These are phyloP conservation scores for Moniliophthora roreri DNA, from an alignment of 1,284 basidiomycete species.

Conservation along the genomic window DNA sequence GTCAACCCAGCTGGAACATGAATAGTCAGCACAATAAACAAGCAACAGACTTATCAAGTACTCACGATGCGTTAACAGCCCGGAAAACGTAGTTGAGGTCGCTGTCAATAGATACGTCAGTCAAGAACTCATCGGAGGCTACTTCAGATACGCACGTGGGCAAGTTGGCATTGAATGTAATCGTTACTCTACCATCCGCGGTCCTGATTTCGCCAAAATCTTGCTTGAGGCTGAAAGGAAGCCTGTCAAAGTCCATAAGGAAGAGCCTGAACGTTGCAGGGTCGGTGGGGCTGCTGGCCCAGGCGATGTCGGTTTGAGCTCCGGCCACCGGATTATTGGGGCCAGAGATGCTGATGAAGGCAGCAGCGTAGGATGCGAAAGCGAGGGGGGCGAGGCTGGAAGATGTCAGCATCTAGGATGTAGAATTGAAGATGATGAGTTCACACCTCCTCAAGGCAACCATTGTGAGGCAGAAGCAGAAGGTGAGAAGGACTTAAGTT, in stretches of 20 bases:
- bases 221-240: conserved; percentile 10
- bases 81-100: conserved; percentile 9
- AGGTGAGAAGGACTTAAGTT: too few relatives aligned
- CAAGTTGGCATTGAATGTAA: conserved; percentile 3
- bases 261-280: conserved; percentile 11
- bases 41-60: neutral
- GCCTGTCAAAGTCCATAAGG: conserved; percentile 6
- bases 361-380: neutral
- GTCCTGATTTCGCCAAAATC: conserved; percentile 13
- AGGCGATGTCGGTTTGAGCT: conserved; percentile 7
- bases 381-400: neutral
- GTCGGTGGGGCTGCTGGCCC: conserved; percentile 10
- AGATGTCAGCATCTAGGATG: neutral
- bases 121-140: too few relatives aligned
- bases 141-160: conserved; percentile 8
- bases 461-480: neutral
- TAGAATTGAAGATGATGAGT: neutral
- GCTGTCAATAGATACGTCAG: neutral
- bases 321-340: conserved; percentile 9
- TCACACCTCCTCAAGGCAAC: neutral
- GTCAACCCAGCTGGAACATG: too few relatives aligned
- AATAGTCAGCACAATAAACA: too few relatives aligned
- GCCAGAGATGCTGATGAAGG: neutral
- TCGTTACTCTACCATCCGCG: conserved; percentile 1
- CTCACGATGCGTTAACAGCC: conserved; percentile 12